phyloP scores from a whole-genome alignment of 169 alveolate genomes.

The Eimeria zaria region DNA sequence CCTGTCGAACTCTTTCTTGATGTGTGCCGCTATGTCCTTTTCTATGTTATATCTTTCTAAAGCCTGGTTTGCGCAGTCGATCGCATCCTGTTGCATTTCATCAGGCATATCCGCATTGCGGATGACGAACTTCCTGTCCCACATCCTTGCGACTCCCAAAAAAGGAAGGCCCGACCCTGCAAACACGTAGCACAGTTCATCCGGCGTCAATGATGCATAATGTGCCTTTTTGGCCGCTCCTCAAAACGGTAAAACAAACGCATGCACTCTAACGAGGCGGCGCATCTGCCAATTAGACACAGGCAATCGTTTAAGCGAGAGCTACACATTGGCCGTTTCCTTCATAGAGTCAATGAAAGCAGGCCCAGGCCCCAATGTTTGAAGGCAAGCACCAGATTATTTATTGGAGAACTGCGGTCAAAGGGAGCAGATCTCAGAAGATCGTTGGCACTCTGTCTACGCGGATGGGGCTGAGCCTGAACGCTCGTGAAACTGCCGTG shows the following conservation, averaged over 20 bases:
- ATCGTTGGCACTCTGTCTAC: not conserved
- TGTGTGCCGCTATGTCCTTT: conserved; percentile 99
- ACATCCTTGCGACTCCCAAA: conserved; percentile 52
- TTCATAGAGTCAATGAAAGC: not conserved
- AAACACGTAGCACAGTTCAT: not conserved
- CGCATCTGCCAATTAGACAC: not conserved
- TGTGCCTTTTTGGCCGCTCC: not conserved
- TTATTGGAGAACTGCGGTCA: not conserved
- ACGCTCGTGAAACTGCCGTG: not conserved
- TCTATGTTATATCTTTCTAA: conserved; percentile 97
- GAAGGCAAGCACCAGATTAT: not conserved
- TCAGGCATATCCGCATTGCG: conserved; percentile 99
- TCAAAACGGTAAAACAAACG: not conserved
- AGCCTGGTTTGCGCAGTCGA: conserved; percentile 99
- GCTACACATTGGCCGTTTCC: not conserved
- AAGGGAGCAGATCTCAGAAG: not conserved
- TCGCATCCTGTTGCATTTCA: conserved; percentile 99
- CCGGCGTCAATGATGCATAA: not conserved
- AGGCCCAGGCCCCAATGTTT: not conserved
- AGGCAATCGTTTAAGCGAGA: not conserved
- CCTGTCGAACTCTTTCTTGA: conserved; percentile 99
- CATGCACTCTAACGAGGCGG: not conserved
- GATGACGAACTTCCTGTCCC: conserved; percentile 91
- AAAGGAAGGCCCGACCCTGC: not conserved
- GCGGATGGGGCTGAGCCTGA: not conserved